phyloP scores from a whole-genome alignment of 495 filamentous ascomycete species.

The Lasiosphaeria hispida region DNA sequence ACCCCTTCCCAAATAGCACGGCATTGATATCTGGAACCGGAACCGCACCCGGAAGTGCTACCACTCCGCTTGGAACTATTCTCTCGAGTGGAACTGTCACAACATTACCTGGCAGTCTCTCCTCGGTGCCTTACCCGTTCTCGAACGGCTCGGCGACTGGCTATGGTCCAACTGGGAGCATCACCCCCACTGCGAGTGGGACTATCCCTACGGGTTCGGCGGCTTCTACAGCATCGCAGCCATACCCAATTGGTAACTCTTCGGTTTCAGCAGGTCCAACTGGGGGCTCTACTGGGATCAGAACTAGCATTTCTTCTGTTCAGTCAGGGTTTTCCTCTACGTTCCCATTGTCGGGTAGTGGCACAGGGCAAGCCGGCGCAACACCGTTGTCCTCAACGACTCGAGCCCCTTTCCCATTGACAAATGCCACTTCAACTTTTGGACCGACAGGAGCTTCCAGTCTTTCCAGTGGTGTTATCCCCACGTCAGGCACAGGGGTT shows the following conservation, averaged over 20 bases:
- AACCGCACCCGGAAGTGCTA: neutral
- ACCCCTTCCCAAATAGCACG: conserved; percentile 21
- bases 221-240: neutral
- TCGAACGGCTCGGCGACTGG: conserved; percentile 26
- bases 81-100: conserved; percentile 5
- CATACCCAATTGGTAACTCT: conserved; percentile 13
- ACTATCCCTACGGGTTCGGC: neutral
- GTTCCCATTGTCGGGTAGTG: neutral
- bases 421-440: conserved; percentile 8
- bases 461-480: neutral
- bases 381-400: neutral
- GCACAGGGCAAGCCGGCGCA: neutral
- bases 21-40: conserved; percentile 4
- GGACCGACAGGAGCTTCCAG: conserved; percentile 2
- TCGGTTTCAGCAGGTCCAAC: conserved; percentile 1
- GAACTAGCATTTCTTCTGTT: neutral
- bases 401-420: conserved; percentile 9
- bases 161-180: neutral
- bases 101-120: conserved; percentile 12
- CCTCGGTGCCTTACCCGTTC: conserved; percentile 27
- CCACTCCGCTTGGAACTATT: neutral
- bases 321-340: neutral
- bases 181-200: neutral
- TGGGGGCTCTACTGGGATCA: neutral
- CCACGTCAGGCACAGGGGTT: too few relatives aligned